Percentiles rank a stretch among this genome's conserved stretches.
These are phyloP conservation scores for Tulasnella sp. DNA, from an alignment of 768 basidiomycete species.

Conservation along the genomic window DNA sequence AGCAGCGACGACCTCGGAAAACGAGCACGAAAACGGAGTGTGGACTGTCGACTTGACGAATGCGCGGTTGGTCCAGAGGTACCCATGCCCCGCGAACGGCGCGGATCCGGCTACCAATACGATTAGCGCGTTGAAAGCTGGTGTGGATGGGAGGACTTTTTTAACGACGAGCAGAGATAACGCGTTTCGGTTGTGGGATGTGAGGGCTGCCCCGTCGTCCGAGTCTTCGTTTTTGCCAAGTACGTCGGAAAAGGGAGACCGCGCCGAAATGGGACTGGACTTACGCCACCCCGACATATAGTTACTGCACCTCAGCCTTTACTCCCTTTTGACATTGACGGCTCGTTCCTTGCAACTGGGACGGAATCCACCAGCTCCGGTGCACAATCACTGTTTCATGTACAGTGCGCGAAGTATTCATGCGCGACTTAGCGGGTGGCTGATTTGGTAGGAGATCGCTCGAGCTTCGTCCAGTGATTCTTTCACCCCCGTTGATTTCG, in stretches of 20 bases:
- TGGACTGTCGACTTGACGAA: conserved; percentile 1
- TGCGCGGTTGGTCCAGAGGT: background rate
- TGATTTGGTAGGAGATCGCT: background rate
- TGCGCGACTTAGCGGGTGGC: too few species aligned
- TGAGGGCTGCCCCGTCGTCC: conserved; percentile 39
- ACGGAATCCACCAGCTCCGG: conserved; percentile 71
- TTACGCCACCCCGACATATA: background rate
- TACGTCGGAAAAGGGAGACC: background rate
- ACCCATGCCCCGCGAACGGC: conserved; percentile 2
- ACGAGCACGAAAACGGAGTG: background rate
- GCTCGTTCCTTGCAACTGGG: conserved; percentile 69
- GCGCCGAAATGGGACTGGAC: too few species aligned
- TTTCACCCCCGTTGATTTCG: background rate
- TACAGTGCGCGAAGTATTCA: background rate
- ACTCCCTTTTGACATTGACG: conserved; percentile 49
- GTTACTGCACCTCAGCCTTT: conserved; percentile 2
- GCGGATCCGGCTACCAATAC: background rate
- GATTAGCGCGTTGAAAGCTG: background rate
- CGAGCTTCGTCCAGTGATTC: background rate
- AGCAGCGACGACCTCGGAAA: background rate
- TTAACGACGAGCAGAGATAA: conserved; percentile 67
- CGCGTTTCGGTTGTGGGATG: conserved; percentile 67
- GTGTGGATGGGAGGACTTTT: conserved; percentile 28
- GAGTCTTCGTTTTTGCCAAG: conserved; percentile 52
- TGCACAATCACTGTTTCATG: conserved; percentile 35